A percentile compares a stretch with the other conserved stretches of the same genome.
These are phyloP conservation scores for Rhododendron williamsianum DNA, from an alignment of 148 eudicot species.

Conservation along the genomic window DNA sequence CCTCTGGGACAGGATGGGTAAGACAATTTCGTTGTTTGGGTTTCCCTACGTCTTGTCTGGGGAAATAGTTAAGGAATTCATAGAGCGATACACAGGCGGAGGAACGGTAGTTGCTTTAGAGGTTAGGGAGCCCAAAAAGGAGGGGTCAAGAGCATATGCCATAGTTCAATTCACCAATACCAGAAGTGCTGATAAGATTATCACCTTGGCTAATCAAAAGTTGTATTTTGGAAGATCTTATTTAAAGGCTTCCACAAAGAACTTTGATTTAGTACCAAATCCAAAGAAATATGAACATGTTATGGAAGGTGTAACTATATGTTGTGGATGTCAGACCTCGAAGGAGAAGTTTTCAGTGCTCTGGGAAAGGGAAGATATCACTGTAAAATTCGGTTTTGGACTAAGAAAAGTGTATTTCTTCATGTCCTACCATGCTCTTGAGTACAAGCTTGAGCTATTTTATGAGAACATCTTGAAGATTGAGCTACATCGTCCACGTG, in stretches of 20 bases:
- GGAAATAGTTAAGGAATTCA: constrained; percentile 17
- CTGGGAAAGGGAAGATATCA: constrained; percentile 6
- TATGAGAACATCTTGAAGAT: constrained; percentile 58
- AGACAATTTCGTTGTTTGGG: constrained; percentile 34
- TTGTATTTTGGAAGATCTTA: constrained; percentile 35
- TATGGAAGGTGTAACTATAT: constrained; percentile 10
- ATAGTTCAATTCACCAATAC: constrained; percentile 32
- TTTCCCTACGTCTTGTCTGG: constrained; percentile 30
- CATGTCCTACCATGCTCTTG: neutral
- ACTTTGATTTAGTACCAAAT: constrained; percentile 9
- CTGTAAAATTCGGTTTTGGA: constrained; percentile 23
- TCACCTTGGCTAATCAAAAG: constrained; percentile 18
- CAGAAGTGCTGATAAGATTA: constrained; percentile 20
- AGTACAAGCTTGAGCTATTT: constrained; percentile 24
- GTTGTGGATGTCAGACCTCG: constrained; percentile 18
- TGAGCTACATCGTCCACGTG: constrained; percentile 37
- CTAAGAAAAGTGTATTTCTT: constrained; percentile 22
- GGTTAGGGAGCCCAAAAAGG: constrained; percentile 25
- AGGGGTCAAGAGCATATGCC: constrained; percentile 28
- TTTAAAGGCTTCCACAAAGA: constrained; percentile 20
- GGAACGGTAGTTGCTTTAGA: constrained; percentile 43
- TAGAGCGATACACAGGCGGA: constrained; percentile 31
- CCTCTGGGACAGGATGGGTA: neutral
- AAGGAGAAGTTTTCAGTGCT: constrained; percentile 21
- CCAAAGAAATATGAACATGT: constrained; percentile 15